Evolutionary conservation across 768 basidiomycete genomes (phyloP).

Genomic region (Tylopilus intermedius): DNA sequence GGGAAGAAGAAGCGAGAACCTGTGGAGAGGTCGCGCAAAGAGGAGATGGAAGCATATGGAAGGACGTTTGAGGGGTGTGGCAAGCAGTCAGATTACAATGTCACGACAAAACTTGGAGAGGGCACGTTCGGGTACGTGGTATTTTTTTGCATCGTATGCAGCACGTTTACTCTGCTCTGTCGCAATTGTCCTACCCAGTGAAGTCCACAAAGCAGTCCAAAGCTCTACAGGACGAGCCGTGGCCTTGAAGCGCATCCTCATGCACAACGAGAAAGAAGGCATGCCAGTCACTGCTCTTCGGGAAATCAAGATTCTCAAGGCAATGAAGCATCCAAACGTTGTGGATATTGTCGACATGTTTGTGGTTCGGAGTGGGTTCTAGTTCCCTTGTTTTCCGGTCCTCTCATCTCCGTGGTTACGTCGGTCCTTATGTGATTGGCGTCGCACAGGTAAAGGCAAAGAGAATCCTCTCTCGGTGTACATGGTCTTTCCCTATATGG

Average conservation of each 20-base stretch:
- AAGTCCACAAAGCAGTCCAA: constrained; percentile 86
- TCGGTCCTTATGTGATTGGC: not conserved
- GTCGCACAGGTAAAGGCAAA: constrained; percentile 43
- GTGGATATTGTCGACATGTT: constrained; percentile 92
- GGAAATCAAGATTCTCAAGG: constrained; percentile 95
- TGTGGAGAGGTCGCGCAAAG: constrained; percentile 50
- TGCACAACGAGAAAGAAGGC: constrained; percentile 96
- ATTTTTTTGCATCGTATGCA: not conserved
- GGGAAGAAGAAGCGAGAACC: constrained; percentile 38
- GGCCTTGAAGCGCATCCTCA: constrained; percentile 90
- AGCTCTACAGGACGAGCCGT: constrained; percentile 56
- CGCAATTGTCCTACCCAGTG: constrained; percentile 40
- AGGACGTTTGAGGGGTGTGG: constrained; percentile 67
- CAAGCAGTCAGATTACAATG: constrained; percentile 67
- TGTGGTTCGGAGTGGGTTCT: constrained; percentile 64
- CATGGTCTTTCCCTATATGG: constrained; percentile 99
- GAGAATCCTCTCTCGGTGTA: constrained; percentile 76
- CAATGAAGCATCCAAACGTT: constrained; percentile 78
- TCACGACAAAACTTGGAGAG: constrained; percentile 86
- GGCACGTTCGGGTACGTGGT: constrained; percentile 88
- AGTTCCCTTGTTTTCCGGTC: not conserved
- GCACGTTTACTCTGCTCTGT: constrained; percentile 8
- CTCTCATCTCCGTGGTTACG: not conserved
- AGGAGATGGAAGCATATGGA: constrained; percentile 67
- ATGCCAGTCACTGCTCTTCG: constrained; percentile 95